Percentiles rank a stretch among this genome's conserved stretches.
Evolutionary conservation across 352 stramenopile genomes (phyloP).

Genomic region (Thraustochytrium striatum): DNA sequence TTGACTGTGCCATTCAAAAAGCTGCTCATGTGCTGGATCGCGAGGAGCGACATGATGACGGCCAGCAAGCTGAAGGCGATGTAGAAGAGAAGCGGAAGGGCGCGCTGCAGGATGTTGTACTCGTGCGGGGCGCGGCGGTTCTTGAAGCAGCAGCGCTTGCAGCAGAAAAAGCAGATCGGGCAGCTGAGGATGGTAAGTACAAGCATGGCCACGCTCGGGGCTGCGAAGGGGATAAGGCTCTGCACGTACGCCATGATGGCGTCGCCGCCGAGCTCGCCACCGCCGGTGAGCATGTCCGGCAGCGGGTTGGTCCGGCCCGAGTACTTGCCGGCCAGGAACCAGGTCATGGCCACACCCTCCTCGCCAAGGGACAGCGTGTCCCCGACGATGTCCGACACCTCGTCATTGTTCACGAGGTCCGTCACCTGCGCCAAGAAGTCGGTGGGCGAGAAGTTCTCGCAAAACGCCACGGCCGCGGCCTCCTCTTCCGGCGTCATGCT

Average conservation of each 20-base stretch:
- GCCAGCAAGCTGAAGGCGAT: neutral
- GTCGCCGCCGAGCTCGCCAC: no score
- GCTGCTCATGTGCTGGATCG: slow-evolving; percentile 6
- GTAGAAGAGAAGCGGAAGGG: slow-evolving; percentile 26
- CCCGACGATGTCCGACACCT: neutral
- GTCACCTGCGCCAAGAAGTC: no score
- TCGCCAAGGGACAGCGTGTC: no score
- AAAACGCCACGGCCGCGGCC: neutral
- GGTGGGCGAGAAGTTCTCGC: neutral
- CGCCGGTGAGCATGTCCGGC: no score
- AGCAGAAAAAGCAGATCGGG: slow-evolving; percentile 34
- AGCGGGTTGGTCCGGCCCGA: no score
- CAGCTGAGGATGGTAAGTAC: neutral
- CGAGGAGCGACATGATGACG: neutral
- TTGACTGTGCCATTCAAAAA: neutral
- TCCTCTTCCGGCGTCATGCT: neutral
- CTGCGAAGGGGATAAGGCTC: neutral
- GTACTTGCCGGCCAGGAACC: no score
- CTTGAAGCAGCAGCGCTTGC: slow-evolving; percentile 6
- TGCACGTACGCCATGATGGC: slow-evolving; percentile 4
- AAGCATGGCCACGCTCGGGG: slow-evolving; percentile 2
- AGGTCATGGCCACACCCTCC: no score
- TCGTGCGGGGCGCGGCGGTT: slow-evolving; percentile 6
- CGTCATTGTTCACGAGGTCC: neutral
- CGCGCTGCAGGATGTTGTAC: neutral